These are phyloP conservation scores for Aspergillus sp. DNA, from an alignment of 2,329 filamentous ascomycete species.

Conservation along the genomic window DNA sequence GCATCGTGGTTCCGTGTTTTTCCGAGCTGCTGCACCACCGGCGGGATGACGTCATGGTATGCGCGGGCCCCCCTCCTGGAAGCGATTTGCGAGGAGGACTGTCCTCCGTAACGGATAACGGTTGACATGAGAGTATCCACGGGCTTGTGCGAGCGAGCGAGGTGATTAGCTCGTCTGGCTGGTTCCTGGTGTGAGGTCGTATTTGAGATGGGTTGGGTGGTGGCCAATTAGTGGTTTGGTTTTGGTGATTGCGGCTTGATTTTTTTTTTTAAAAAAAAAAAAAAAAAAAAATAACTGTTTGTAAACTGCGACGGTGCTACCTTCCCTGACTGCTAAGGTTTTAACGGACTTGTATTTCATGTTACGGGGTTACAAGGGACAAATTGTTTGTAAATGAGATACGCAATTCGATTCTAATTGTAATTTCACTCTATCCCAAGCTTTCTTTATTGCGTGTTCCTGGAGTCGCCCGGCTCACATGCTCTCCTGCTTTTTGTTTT, in stretches of 20 bases:
- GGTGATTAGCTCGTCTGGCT: too few relatives aligned
- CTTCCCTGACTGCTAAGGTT: too few relatives aligned
- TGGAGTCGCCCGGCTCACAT: slow-evolving; percentile 4
- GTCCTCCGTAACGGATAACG: slow-evolving; percentile 19
- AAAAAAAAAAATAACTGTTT: too few relatives aligned
- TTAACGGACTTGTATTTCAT: background rate
- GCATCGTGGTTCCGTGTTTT: slow-evolving; percentile 12
- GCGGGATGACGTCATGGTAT: slow-evolving; percentile 3
- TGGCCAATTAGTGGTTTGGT: background rate
- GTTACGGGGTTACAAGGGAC: background rate
- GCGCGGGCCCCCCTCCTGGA: background rate
- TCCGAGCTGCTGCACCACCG: slow-evolving; percentile 4
- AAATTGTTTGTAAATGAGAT: background rate
- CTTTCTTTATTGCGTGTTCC: background rate
- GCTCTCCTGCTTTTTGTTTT: slow-evolving; percentile 3
- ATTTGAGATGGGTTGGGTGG: background rate
- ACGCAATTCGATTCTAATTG: background rate
- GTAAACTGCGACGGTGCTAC: too few relatives aligned
- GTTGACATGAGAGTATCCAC: background rate
- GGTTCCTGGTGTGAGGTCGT: background rate
- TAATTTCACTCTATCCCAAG: background rate
- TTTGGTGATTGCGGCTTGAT: background rate
- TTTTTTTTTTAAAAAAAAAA: too few relatives aligned
- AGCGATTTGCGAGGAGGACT: slow-evolving; percentile 14
- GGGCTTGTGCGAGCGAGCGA: background rate